These are phyloP conservation scores for Claviceps cyperi DNA, from an alignment of 2,329 filamentous ascomycete species.

Conservation along the genomic window DNA sequence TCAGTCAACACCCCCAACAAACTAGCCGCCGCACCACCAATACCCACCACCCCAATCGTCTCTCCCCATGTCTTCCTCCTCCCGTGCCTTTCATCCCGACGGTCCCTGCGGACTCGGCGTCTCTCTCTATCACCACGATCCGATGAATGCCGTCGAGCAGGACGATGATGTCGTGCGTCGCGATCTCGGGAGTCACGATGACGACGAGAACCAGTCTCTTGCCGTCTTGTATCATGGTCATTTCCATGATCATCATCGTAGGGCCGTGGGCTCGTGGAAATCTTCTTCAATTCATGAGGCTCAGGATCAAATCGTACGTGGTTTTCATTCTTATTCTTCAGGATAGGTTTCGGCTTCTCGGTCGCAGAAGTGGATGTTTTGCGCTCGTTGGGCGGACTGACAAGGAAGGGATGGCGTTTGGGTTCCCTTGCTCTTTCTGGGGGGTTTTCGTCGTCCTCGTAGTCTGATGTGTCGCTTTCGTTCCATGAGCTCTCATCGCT, in stretches of 20 bases:
- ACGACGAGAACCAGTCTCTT: conserved; percentile 8
- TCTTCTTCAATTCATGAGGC: conserved; percentile 27
- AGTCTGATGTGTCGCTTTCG: conserved; percentile 18
- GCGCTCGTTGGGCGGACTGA: conserved; percentile 19
- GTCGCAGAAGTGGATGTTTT: conserved; percentile 22
- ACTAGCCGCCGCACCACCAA: conserved; percentile 46
- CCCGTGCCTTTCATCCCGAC: conserved; percentile 21
- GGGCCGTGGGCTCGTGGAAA: conserved; percentile 12
- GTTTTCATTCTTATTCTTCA: conserved; percentile 46
- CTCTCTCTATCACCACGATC: conserved; percentile 26
- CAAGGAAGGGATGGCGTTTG: conserved; percentile 18
- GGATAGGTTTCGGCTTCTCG: conserved; percentile 39
- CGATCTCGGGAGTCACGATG: conserved; percentile 14
- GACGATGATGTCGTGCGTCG: conserved; percentile 14
- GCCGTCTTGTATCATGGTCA: conserved; percentile 11
- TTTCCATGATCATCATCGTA: conserved; percentile 19
- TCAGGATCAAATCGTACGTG: conserved; percentile 39
- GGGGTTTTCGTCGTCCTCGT: conserved; percentile 18
- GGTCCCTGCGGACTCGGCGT: conserved; percentile 23
- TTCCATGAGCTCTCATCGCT: conserved; percentile 18
- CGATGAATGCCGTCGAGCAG: conserved; percentile 19
- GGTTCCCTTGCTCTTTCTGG: conserved; percentile 12
- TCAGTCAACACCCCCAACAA: conserved; percentile 43
- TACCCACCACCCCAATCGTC: conserved; percentile 41
- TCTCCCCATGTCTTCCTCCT: conserved; percentile 36